phyloP scores from a whole-genome alignment of 176 grass and related monocot species.

The Rhynchospora breviuscula region DNA sequence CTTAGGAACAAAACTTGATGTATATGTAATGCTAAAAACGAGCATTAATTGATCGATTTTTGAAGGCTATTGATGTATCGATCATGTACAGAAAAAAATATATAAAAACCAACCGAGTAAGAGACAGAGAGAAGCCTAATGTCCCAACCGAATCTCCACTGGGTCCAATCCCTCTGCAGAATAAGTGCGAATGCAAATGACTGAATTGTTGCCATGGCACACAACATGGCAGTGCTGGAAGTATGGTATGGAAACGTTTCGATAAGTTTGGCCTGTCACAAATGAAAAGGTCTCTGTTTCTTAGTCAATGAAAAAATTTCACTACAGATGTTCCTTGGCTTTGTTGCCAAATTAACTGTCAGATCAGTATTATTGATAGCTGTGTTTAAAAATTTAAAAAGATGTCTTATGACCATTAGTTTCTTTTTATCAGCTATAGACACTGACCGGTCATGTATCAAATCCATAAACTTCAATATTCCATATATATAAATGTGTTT shows the following conservation, averaged over 20 bases:
- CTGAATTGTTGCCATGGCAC: slow-evolving; percentile 54
- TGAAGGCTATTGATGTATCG: background rate
- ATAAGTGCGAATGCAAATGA: slow-evolving; percentile 44
- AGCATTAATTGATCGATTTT: background rate
- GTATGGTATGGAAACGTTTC: slow-evolving; percentile 57
- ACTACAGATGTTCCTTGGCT: background rate
- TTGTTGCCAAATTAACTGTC: background rate
- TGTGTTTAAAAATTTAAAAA: background rate
- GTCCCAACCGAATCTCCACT: slow-evolving; percentile 43
- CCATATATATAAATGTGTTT: background rate
- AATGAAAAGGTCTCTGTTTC: slow-evolving; percentile 13
- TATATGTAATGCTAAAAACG: background rate
- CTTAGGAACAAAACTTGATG: too few relatives aligned
- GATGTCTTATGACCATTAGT: background rate
- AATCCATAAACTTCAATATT: background rate
- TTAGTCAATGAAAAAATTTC: background rate
- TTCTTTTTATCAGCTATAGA: background rate
- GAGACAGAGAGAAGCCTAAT: slow-evolving; percentile 43
- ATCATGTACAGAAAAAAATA: background rate
- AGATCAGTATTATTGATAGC: background rate
- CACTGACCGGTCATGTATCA: background rate
- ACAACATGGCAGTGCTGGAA: slow-evolving; percentile 73
- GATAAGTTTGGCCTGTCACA: slow-evolving; percentile 42
- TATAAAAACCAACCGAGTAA: slow-evolving; percentile 35
- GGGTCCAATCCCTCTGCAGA: slow-evolving; percentile 16